Evolutionary conservation across 768 basidiomycete species (phyloP).

Genomic region (Gelatoporia subvermispora): DNA sequence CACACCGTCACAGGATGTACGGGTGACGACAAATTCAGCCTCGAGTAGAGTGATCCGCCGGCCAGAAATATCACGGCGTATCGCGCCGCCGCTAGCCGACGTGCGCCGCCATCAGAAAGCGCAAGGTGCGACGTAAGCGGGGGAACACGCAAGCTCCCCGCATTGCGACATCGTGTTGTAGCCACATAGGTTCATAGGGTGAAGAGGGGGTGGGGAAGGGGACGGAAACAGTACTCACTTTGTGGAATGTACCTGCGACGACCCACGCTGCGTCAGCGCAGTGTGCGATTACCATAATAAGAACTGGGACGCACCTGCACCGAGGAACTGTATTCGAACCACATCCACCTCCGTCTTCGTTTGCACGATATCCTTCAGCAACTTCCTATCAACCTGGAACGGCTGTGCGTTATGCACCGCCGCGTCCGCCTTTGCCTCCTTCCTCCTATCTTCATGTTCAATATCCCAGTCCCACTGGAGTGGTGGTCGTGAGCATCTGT

Average conservation of each 20-base stretch:
- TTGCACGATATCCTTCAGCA: slow-evolving; percentile 72
- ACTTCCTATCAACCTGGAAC: slow-evolving; percentile 70
- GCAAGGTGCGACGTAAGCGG: too few relatives aligned
- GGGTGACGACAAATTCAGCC: too few relatives aligned
- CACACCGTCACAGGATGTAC: too few relatives aligned
- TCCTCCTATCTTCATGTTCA: slow-evolving; percentile 66
- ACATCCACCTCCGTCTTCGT: slow-evolving; percentile 66
- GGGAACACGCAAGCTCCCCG: too few relatives aligned
- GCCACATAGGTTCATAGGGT: too few relatives aligned
- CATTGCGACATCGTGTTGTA: too few relatives aligned
- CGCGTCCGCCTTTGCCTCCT: slow-evolving; percentile 60
- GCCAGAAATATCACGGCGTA: too few relatives aligned
- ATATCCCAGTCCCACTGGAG: slow-evolving; percentile 68
- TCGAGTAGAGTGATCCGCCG: too few relatives aligned
- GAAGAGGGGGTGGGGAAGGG: too few relatives aligned
- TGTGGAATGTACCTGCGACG: slow-evolving; percentile 70
- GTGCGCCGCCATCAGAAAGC: too few relatives aligned
- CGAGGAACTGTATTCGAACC: slow-evolving; percentile 67
- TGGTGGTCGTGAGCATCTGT: slow-evolving; percentile 6
- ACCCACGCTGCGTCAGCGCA: slow-evolving; percentile 21
- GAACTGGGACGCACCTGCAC: slow-evolving; percentile 50
- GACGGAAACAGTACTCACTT: slow-evolving; percentile 37
- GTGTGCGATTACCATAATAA: slow-evolving; percentile 4
- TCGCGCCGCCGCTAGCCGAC: too few relatives aligned
- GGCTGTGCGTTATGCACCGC: slow-evolving; percentile 57